Percentiles rank a stretch among this genome's conserved stretches.
These are phyloP conservation scores for Coelastrella sp. DNA, from an alignment of 139 green algal species.

Conservation along the genomic window DNA sequence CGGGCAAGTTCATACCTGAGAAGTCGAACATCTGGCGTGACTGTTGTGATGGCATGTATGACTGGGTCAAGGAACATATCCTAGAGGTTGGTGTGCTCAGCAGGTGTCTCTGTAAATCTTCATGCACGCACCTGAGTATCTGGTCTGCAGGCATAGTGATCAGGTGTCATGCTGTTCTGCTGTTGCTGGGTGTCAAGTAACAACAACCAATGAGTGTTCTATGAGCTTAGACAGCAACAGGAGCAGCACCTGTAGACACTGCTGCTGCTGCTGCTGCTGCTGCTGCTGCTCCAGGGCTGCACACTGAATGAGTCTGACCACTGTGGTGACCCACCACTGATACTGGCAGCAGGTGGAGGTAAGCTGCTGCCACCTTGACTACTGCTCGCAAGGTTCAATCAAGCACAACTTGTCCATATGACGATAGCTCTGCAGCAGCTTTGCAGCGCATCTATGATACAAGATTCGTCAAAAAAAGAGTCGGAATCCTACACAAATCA, in stretches of 20 bases:
- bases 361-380: not conserved
- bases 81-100: conserved; percentile 66
- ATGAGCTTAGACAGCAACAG: too few relatives aligned
- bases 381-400: not conserved
- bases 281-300: conserved; percentile 67
- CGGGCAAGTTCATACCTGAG: conserved; percentile 92
- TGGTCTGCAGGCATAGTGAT: too few relatives aligned
- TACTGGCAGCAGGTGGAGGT: conserved; percentile 92
- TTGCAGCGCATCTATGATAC: too few relatives aligned
- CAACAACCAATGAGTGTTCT: too few relatives aligned
- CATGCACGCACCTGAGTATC: not conserved
- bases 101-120: not conserved
- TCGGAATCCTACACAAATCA: too few relatives aligned
- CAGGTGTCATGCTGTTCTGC: too few relatives aligned
- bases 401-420: too few relatives aligned
- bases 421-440: too few relatives aligned
- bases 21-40: conserved; percentile 98
- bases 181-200: too few relatives aligned
- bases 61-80: conserved; percentile 96
- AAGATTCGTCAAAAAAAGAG: too few relatives aligned
- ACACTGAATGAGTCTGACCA: conserved; percentile 94
- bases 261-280: not conserved
- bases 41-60: conserved; percentile 93
- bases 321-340: conserved; percentile 92
- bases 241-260: not conserved